phyloP scores from a whole-genome alignment of 1,139 yeast species.

The Pichia sp. region DNA sequence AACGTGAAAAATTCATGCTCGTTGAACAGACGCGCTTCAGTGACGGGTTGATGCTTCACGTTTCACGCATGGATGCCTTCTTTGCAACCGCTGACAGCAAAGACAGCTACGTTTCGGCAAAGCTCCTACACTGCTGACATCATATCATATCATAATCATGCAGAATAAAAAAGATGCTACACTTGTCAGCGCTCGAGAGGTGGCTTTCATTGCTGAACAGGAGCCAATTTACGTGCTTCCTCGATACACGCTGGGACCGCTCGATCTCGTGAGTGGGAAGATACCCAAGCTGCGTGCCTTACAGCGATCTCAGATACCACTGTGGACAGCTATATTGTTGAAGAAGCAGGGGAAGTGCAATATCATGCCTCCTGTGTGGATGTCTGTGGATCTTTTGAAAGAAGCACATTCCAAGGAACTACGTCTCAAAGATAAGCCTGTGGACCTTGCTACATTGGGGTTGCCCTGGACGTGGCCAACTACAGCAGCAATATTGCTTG shows the following conservation, averaged over 20 bases:
- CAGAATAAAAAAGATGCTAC: too few relatives aligned
- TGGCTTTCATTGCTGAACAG: slow-evolving; percentile 81
- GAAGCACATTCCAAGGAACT: slow-evolving; percentile 19
- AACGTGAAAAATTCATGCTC: too few relatives aligned
- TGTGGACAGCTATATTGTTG: slow-evolving; percentile 82
- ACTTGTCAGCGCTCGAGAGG: slow-evolving; percentile 77
- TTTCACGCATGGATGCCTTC: too few relatives aligned
- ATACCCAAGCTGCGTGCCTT: slow-evolving; percentile 36
- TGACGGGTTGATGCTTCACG: too few relatives aligned
- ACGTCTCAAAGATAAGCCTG: slow-evolving; percentile 20
- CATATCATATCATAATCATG: too few relatives aligned
- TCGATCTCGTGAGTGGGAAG: slow-evolving; percentile 48
- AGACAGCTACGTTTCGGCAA: too few relatives aligned
- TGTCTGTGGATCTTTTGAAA: slow-evolving; percentile 32
- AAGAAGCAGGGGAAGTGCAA: slow-evolving; percentile 83
- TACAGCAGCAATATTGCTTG: slow-evolving; percentile 58
- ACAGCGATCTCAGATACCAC: slow-evolving; percentile 64
- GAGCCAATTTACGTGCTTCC: slow-evolving; percentile 69
- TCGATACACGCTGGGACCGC: slow-evolving; percentile 56
- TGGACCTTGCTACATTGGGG: background rate
- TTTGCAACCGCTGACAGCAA: too few relatives aligned
- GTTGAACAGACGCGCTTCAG: too few relatives aligned
- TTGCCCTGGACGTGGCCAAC: slow-evolving; percentile 56
- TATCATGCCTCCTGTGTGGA: slow-evolving; percentile 85
- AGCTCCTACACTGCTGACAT: too few relatives aligned